Evolutionary conservation across 1,284 basidiomycete genomes (phyloP), one percentile per base, ranked within the genome.

Genomic region (Moniliella sp.): DNA sequence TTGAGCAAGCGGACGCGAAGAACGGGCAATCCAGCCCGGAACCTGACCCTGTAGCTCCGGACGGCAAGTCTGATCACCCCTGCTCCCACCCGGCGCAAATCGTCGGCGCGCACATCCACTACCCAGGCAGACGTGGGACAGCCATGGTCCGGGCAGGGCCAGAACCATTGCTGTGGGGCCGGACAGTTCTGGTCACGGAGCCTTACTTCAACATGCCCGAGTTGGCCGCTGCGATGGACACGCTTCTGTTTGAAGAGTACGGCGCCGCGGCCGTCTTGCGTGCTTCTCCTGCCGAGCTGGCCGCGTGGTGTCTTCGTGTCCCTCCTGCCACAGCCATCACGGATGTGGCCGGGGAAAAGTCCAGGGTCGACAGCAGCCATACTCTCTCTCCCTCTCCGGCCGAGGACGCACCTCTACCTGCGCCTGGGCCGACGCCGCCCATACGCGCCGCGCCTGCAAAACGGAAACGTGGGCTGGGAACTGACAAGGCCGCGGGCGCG

Each of bases 221-320:
- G 55, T 72, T 88, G 12, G 78, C 84, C 62, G 76, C 81, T 26
- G 72, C 79, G 25, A 83, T 84, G 44, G 86, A 93, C 59, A 77
- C 91, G 62, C 77, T 94, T 55, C 66, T 88, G 0, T 91, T 91
- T 50, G 86, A 94, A 53, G 83, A 91, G 61, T 94, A n/a, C 64
- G 84, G 86, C 49, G 91, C 88, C 53, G 66, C 69, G 27, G 75
- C 78, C 28, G 80, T 81, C 57, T 70, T 73, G 61, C 70, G 83
- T 19, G 38, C 37, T 38, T 27, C 8, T 19, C 37, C 10, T 35
- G 16, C 14, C 25, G 15, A 8, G 13, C 11, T 14, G 26, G 7
- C 12, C 5, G 5, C 7, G 15, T 27, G 5, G n/a, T 12, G 26
- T 12, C 12, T 27, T 14, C 15, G 26, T 7, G 15, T 12, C 5